These are phyloP conservation scores for Mycoemilia scoparia DNA, from an alignment of 192 early-diverging fungal species.

Conservation along the genomic window DNA sequence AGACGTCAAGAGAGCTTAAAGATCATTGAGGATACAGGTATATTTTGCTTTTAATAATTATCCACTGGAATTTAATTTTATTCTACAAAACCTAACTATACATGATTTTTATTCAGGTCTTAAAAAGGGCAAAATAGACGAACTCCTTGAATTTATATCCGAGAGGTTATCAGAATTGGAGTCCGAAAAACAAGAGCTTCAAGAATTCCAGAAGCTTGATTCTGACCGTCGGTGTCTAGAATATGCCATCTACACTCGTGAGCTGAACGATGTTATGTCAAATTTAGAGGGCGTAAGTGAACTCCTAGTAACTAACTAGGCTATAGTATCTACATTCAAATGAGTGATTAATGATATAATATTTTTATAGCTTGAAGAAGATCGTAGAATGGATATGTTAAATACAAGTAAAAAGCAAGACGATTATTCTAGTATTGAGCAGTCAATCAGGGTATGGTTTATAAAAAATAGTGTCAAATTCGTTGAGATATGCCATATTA, in stretches of 20 bases:
- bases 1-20: conserved; percentile 74
- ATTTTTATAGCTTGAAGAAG: too few species aligned
- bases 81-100: not conserved
- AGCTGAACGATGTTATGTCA: conserved; percentile 58
- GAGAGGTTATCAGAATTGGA: conserved; percentile 79
- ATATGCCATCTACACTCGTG: conserved; percentile 81
- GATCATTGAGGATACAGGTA: conserved; percentile 84
- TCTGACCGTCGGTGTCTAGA: conserved; percentile 71
- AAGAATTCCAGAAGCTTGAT: conserved; percentile 73
- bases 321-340: conserved; percentile 4
- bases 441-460: too few species aligned
- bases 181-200: conserved; percentile 82
- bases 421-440: too few species aligned
- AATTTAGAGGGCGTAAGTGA: not conserved
- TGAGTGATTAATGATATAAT: too few species aligned
- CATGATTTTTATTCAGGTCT: too few species aligned
- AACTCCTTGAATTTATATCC: conserved; percentile 72
- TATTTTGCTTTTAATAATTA: too few species aligned
- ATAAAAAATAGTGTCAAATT: too few species aligned
- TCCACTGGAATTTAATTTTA: not conserved
- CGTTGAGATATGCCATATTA: too few species aligned
- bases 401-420: too few species aligned
- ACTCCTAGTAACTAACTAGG: not conserved
- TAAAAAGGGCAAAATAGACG: conserved; percentile 75
- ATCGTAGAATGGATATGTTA: too few species aligned